phyloP scores from a whole-genome alignment of 2,329 filamentous ascomycete genomes.

The Beauveria rudraprayagi region DNA sequence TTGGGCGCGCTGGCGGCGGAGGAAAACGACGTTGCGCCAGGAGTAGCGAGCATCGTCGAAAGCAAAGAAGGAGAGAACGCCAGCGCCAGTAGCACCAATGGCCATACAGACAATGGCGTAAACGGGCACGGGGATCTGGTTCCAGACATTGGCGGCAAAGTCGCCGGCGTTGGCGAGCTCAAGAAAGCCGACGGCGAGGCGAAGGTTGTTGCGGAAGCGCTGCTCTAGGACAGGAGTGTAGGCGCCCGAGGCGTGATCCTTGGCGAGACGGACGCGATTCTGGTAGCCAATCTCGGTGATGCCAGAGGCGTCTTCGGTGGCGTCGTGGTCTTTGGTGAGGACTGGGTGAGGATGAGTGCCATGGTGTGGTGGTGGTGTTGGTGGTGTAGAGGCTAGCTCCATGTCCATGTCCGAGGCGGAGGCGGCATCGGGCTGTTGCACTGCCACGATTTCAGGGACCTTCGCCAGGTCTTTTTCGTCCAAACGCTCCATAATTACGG shows the following conservation, averaged over 20 bases:
- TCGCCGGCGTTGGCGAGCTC: conserved; percentile 49
- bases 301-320: background rate
- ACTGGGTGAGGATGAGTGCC: background rate
- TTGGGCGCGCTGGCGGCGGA: conserved; percentile 32
- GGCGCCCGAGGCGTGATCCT: background rate
- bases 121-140: conserved; percentile 39
- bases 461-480: conserved; percentile 3
- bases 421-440: conserved; percentile 8
- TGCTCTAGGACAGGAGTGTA: conserved; percentile 7
- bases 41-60: conserved; percentile 35
- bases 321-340: background rate
- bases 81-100: conserved; percentile 39
- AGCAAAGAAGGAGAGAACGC: conserved; percentile 37
- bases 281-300: background rate
- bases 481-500: conserved; percentile 8
- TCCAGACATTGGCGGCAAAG: conserved; percentile 52
- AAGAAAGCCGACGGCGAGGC: conserved; percentile 37
- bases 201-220: conserved; percentile 23
- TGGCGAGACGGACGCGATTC: conserved; percentile 3
- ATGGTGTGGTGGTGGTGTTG: background rate
- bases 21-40: conserved; percentile 36
- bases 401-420: background rate
- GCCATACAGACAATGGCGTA: conserved; percentile 44
- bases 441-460: conserved; percentile 10
- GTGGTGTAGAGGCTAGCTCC: background rate